Percentiles rank a stretch among this genome's conserved stretches.
Conservation (phyloP, 106 monocot species). For the Xerophyta viscosa region DNA sequence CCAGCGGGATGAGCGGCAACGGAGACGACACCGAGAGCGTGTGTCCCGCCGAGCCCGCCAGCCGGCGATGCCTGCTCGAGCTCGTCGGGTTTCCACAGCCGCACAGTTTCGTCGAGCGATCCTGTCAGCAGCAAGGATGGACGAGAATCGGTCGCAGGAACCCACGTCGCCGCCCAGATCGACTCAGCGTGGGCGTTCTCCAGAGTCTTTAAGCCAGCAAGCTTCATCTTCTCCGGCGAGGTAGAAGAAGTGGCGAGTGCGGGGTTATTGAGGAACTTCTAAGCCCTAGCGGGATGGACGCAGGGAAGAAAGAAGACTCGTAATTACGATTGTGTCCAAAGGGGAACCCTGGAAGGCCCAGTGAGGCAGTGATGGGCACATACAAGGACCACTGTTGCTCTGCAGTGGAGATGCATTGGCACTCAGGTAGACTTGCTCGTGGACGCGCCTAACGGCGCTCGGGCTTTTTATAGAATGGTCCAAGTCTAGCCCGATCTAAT, state of each 20-base stretch:
- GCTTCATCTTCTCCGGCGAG: constrained; percentile 64
- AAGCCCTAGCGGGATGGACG: constrained; percentile 3
- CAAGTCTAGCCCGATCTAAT: no score
- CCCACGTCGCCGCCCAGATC: constrained; percentile 88
- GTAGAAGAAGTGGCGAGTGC: background rate
- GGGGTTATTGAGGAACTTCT: background rate
- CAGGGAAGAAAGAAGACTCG: no score
- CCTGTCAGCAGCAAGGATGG: constrained; percentile 89
- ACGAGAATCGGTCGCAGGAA: constrained; percentile 53
- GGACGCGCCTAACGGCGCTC: no score
- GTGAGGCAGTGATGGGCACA: no score
- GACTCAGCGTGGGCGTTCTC: constrained; percentile 95
- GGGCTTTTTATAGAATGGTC: no score
- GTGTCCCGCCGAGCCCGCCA: constrained; percentile 40
- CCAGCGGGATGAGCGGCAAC: constrained; percentile 85
- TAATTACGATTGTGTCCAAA: no score
- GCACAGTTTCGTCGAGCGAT: constrained; percentile 90
- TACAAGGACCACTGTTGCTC: no score
- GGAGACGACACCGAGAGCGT: constrained; percentile 85
- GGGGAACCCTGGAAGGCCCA: no score
- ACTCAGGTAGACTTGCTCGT: no score
- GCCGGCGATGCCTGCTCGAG: constrained; percentile 37
- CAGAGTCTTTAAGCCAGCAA: constrained; percentile 73
- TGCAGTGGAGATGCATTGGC: no score
- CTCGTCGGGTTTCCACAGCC: constrained; percentile 77